phyloP scores from a whole-genome alignment of 306 rosid species.

The Cucumis melo region DNA sequence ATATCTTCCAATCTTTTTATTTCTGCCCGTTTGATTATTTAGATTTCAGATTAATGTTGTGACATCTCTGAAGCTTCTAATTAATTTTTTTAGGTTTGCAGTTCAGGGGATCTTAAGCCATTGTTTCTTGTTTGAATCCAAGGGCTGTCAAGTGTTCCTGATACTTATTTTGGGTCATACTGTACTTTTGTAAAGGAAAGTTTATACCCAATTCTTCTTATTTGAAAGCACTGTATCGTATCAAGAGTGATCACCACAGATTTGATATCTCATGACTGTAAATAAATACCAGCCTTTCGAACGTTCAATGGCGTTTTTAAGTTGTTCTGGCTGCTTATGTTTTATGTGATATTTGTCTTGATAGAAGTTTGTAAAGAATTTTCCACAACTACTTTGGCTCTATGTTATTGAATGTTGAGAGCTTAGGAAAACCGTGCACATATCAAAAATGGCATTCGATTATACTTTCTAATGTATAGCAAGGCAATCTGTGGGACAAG shows the following conservation, averaged over 20 bases:
- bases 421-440: constrained; percentile 30
- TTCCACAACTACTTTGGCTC: constrained; percentile 26
- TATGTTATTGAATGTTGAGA: constrained; percentile 2
- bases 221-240: not conserved
- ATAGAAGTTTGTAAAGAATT: not conserved
- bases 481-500: not conserved
- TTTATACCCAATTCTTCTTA: not conserved
- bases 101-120: not conserved
- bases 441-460: constrained; percentile 28
- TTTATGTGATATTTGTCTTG: not conserved
- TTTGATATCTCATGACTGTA: not conserved
- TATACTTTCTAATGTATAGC: constrained; percentile 4
- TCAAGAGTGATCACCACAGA: not conserved
- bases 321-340: not conserved
- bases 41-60: not conserved
- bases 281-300: not conserved
- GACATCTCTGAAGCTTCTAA: not conserved
- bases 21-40: not conserved
- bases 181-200: not conserved
- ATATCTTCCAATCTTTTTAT: not conserved
- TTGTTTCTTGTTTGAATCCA: not conserved
- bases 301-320: not conserved
- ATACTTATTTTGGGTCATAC: not conserved
- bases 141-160: not conserved
- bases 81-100: not conserved